These are phyloP conservation scores for Mortierella sp. DNA, from an alignment of 371 early-diverging fungal genomes.

Conservation along the genomic window DNA sequence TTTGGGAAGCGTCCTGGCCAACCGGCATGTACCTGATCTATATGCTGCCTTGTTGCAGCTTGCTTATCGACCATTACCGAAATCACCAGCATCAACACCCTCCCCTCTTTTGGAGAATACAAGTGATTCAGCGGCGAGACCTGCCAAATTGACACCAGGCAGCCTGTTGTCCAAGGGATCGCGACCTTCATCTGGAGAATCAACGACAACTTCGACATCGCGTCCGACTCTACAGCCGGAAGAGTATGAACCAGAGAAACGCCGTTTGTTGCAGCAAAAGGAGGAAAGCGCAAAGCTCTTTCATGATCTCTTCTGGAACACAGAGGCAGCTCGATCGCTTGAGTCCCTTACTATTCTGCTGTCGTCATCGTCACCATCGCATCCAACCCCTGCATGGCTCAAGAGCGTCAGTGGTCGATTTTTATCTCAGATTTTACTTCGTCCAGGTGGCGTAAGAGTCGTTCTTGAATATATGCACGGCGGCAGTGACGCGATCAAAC, in stretches of 20 bases:
- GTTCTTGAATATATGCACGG: slow-evolving; percentile 75
- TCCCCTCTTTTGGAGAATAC: background rate
- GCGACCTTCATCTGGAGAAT: background rate
- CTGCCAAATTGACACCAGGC: slow-evolving; percentile 22
- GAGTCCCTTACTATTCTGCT: slow-evolving; percentile 73
- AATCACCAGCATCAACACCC: background rate
- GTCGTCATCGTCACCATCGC: slow-evolving; percentile 62
- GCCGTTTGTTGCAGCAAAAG: slow-evolving; percentile 19
- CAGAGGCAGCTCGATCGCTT: slow-evolving; percentile 66
- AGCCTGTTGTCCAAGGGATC: slow-evolving; percentile 16
- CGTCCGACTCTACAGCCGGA: background rate
- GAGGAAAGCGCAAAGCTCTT: slow-evolving; percentile 59
- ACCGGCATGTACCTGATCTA: slow-evolving; percentile 71
- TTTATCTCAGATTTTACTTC: slow-evolving; percentile 69
- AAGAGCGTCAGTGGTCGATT: slow-evolving; percentile 72
- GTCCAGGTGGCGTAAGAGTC: slow-evolving; percentile 70
- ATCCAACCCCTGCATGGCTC: slow-evolving; percentile 73
- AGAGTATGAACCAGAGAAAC: slow-evolving; percentile 11
- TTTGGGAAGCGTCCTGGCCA: slow-evolving; percentile 65
- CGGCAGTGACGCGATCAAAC: slow-evolving; percentile 55
- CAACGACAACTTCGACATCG: background rate
- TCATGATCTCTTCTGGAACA: slow-evolving; percentile 55
- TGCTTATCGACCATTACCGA: slow-evolving; percentile 71
- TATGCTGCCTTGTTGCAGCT: slow-evolving; percentile 74
- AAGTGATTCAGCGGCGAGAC: background rate